Evolutionary conservation across 108 stramenopile species (phyloP), one percentile per base, ranked within the genome.

Genomic region (Discostella pseudostelligera): DNA sequence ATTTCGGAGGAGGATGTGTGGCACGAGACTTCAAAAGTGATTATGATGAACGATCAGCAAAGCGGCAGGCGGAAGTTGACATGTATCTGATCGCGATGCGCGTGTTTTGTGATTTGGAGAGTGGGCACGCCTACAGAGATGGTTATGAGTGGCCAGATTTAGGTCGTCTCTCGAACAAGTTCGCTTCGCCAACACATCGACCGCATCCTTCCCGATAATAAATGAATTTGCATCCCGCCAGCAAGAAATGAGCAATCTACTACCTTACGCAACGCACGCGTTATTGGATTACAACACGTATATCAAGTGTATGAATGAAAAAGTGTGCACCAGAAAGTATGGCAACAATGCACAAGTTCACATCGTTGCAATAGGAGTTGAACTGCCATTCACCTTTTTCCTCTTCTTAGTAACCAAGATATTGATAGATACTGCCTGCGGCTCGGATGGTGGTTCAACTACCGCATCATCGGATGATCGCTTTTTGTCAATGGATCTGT

Each of bases 71-170:
- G 21, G 93, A 89, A 58, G 37, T 43, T 24, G 48, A 68, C 8
- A 54, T 91, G 55, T 91, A 87, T 67, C 40, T 69, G 29, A 70
- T 70, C 67, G 90, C 89, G 0, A 89, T 94, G 90, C 76, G 81
- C 44, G 65, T 91, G 12, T 88, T 82, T 57, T 94, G 89, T 40
- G 93, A 89, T 68, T 82, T 94, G 51, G 57, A 87, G 58, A 78
- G 64, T 45, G 90, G 90, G 12, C 57, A 58, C 10, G 90, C 90
- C 4, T 85, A 86, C 74, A 56, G 84, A 37, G 69, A 73, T 4
- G 74, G 62, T 29, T 91, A 91, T 62, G 79, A 66, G 17, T 91
- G 90, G 90, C 87, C 87, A 36, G 60, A 73, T 40, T 67, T 87
- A 49, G 57, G 24, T 21, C 62, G 39, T 42, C 50, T 24, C n/a